Evolutionary conservation across 352 stramenopile species (phyloP).

Genomic region (Phytopythium ostracodes): DNA sequence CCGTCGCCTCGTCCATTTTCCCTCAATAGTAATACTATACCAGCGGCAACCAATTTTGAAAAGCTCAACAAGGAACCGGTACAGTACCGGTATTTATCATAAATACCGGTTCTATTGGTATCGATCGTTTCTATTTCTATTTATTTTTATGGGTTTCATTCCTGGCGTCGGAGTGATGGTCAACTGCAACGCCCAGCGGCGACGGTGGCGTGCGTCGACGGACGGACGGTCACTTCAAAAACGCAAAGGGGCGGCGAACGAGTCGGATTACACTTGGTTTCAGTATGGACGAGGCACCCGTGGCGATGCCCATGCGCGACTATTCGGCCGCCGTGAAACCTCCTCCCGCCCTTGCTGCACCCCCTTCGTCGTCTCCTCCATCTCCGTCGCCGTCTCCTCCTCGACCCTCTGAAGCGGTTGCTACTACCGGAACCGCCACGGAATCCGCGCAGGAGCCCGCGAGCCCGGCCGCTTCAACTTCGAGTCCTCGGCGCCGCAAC

Average conservation of each 20-base stretch:
- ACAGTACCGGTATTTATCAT: too few species aligned
- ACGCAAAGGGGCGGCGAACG: background rate
- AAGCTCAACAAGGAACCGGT: too few species aligned
- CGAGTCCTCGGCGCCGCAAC: background rate
- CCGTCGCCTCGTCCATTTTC: background rate
- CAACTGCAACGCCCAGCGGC: background rate
- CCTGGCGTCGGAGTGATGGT: background rate
- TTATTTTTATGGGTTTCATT: background rate
- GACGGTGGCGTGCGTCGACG: background rate
- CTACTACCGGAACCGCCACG: background rate
- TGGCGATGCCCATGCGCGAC: background rate
- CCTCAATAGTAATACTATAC: too few species aligned
- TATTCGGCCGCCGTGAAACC: constrained; percentile 3
- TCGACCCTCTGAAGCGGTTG: background rate
- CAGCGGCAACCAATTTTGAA: too few species aligned
- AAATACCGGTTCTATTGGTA: background rate
- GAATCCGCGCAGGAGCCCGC: background rate
- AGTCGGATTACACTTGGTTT: background rate
- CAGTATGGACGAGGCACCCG: background rate
- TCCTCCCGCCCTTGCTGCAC: background rate
- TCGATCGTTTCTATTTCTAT: background rate
- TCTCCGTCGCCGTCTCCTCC: background rate
- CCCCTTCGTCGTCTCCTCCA: background rate
- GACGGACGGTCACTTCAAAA: constrained; percentile 1
- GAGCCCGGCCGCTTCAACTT: background rate